These are phyloP conservation scores for Citrullus mucosospermus DNA, from an alignment of 306 rosid genomes.

Conservation along the genomic window DNA sequence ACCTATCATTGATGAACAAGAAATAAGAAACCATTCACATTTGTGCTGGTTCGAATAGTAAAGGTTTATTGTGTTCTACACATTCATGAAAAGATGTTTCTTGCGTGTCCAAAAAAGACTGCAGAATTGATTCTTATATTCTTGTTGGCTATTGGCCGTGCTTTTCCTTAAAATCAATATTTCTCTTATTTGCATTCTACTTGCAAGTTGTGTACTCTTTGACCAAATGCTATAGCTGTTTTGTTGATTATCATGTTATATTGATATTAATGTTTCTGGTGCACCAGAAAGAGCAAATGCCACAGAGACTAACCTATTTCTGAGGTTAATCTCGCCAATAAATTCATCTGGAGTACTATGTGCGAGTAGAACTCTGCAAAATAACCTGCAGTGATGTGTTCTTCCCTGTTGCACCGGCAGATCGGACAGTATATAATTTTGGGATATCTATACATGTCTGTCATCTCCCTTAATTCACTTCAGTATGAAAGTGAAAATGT, in stretches of 20 bases:
- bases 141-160: background rate
- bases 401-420: conserved; percentile 30
- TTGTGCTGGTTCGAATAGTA: background rate
- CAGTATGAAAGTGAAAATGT: conserved; percentile 22
- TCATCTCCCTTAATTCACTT: conserved; percentile 33
- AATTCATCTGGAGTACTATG: conserved; percentile 20
- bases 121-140: background rate
- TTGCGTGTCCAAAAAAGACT: background rate
- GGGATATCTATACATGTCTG: conserved; percentile 39
- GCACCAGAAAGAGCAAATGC: background rate
- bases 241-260: background rate
- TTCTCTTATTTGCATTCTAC: background rate
- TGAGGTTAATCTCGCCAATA: background rate
- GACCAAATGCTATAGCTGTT: background rate
- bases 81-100: background rate
- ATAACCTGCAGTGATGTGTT: conserved; percentile 44
- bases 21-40: background rate
- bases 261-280: background rate
- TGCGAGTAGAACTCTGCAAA: conserved; percentile 10
- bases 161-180: background rate
- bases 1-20: background rate
- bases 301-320: background rate
- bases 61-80: background rate
- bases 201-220: background rate
- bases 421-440: conserved; percentile 49